These are phyloP conservation scores for Lodderomyces jiufengensis DNA, from an alignment of 1,139 yeast genomes.

Conservation along the genomic window DNA sequence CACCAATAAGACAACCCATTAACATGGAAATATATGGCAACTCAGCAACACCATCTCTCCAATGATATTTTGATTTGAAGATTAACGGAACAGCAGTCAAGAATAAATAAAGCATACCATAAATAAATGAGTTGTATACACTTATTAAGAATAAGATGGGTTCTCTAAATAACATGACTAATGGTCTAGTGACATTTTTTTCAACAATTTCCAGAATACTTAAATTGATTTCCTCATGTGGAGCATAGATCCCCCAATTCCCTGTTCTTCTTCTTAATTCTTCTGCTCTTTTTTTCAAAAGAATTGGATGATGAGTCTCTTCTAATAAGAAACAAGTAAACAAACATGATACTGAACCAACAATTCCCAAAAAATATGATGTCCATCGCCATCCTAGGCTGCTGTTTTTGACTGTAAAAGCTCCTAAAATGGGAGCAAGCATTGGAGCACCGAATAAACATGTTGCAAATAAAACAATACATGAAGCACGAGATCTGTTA, in stretches of 20 bases:
- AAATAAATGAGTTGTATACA: conserved; percentile 76
- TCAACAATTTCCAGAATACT: conserved; percentile 62
- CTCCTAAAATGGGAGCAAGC: conserved; percentile 42
- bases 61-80: conserved; percentile 58
- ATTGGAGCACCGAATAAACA: conserved; percentile 45
- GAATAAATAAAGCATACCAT: conserved; percentile 75
- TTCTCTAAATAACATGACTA: conserved; percentile 64
- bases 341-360: conserved; percentile 34
- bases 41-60: conserved; percentile 50
- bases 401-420: conserved; percentile 30
- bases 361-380: conserved; percentile 49
- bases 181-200: conserved; percentile 68
- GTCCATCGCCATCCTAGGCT: conserved; percentile 59
- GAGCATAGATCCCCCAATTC: conserved; percentile 81
- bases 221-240: conserved; percentile 70
- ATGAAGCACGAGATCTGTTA: conserved; percentile 33
- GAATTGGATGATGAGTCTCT: conserved; percentile 50
- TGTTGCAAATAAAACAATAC: conserved; percentile 31
- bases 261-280: conserved; percentile 52
- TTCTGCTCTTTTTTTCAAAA: conserved; percentile 61
- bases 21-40: conserved; percentile 61
- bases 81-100: conserved; percentile 78
- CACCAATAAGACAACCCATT: conserved; percentile 61
- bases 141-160: conserved; percentile 70
- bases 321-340: conserved; percentile 30